Percentiles rank a stretch among this genome's conserved stretches.
Conservation (phyloP, 495 filamentous ascomycete genomes). For the Aspergillus saccharolyticus region DNA sequence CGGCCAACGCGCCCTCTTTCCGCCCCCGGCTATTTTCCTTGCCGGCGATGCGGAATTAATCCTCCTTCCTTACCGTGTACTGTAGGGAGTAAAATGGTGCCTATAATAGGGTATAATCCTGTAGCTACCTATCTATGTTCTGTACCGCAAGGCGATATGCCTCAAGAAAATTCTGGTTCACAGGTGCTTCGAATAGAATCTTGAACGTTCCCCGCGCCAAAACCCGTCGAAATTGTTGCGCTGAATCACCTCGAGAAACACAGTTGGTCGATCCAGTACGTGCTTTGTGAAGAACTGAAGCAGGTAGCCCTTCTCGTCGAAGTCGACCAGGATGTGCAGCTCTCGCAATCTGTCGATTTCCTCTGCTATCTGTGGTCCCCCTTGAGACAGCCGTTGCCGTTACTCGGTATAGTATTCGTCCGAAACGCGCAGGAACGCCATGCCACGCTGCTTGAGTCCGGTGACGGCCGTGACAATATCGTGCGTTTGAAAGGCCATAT, state of each 20-base stretch:
- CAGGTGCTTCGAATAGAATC: conserved; percentile 80
- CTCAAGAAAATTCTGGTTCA: conserved; percentile 52
- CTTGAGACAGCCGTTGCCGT: conserved; percentile 48
- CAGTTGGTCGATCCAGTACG: conserved; percentile 76
- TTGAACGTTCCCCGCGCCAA: conserved; percentile 87
- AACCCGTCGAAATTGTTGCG: conserved; percentile 72
- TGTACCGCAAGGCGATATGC: not conserved
- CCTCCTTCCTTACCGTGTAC: not conserved
- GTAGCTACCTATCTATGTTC: not conserved
- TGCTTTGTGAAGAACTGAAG: conserved; percentile 80
- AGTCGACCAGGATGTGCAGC: conserved; percentile 71
- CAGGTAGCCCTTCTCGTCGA: conserved; percentile 77
- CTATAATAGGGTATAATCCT: too few relatives aligned
- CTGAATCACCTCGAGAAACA: conserved; percentile 84
- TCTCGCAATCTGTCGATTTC: conserved; percentile 60
- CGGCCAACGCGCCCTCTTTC: not conserved
- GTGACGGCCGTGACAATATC: conserved; percentile 64
- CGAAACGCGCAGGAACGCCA: conserved; percentile 75
- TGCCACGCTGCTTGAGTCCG: conserved; percentile 60
- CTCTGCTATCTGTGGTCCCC: conserved; percentile 50
- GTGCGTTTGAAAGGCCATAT: conserved; percentile 70
- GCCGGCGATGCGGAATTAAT: not conserved
- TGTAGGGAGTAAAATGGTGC: too few relatives aligned
- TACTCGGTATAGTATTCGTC: conserved; percentile 66
- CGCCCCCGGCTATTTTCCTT: not conserved